Evolutionary conservation across 1,284 basidiomycete genomes (phyloP), one percentile per base, ranked within the genome.

Genomic region (Serendipita sp.): DNA sequence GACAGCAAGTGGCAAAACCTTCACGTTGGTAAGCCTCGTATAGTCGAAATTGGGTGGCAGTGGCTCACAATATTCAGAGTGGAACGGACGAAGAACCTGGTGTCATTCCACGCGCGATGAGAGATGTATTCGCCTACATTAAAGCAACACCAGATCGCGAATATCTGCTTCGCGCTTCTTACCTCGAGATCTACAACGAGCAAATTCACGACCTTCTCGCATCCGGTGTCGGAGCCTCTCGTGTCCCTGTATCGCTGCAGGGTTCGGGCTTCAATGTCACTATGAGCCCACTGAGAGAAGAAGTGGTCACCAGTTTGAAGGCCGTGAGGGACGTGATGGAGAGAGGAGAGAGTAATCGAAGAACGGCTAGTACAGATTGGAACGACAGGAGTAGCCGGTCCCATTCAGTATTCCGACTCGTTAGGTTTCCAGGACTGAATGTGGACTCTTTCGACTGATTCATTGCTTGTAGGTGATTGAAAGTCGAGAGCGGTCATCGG

Each of bases 111-210:
- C 83, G 91, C 30, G 86, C 94, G 0, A 90, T 99, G 82, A 82
- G 84, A 64, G 89, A 91, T 65, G 83, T 92, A 1, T 91, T 91
- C 71, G 79, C 79, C 0, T 85, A 82, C 70, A 91, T 91, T 71
- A 80, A 80, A 45, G 78, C 78, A 49, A 87, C 83, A 0, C 81
- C 86, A 0, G 75, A 80, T n/a, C 80, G 93, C 63, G 95, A 98
- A 73, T 98, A 93, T 73, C 82, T 99, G 12, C 80, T 99, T 1
- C 84, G 95, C 8, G 94, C 92, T 67, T 93, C 90, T 2, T 97
- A 97, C 72, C 82, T 98, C 50, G 94, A 98, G 70, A 93, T 98
- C 62, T 98, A 97, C 77, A 99, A 99, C 73, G 95, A 99, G 73
- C 81, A 83, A 0, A 88, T 99, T 65, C 82, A 91, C 66, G 93